These are phyloP conservation scores for Penicillium paradoxum DNA, from an alignment of 495 filamentous ascomycete species.

Conservation along the genomic window DNA sequence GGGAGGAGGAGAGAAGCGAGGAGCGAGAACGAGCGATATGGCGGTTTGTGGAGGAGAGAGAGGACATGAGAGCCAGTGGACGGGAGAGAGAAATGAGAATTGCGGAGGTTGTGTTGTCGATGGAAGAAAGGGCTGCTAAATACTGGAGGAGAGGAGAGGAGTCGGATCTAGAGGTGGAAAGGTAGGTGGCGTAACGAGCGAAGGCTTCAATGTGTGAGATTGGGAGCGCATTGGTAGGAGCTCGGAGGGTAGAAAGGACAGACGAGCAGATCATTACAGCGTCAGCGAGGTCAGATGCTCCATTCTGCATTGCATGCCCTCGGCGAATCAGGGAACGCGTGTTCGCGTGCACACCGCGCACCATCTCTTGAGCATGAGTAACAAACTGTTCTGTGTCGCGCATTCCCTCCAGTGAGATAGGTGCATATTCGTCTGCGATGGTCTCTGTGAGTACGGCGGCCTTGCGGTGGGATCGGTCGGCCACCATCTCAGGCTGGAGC, in stretches of 20 bases:
- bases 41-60: constrained; percentile 59
- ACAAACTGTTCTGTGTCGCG: constrained; percentile 93
- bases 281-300: constrained; percentile 59
- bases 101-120: constrained; percentile 73
- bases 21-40: constrained; percentile 69
- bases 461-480: constrained; percentile 79
- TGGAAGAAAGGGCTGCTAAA: constrained; percentile 66
- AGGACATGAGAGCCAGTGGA: constrained; percentile 70
- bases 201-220: constrained; percentile 64
- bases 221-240: constrained; percentile 54
- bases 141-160: constrained; percentile 64
- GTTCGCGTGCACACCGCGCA: constrained; percentile 75
- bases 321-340: constrained; percentile 71
- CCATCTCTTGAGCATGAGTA: constrained; percentile 79
- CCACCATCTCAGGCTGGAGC: constrained; percentile 83
- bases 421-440: constrained; percentile 79
- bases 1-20: constrained; percentile 52
- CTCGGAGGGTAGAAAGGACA: constrained; percentile 44
- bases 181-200: constrained; percentile 60
- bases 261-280: constrained; percentile 56
- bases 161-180: constrained; percentile 65
- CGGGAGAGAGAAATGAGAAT: constrained; percentile 75
- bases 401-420: constrained; percentile 65
- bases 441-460: constrained; percentile 76
- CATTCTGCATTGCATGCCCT: constrained; percentile 34